Percentiles rank a stretch among this genome's conserved stretches.
These are phyloP conservation scores for Canna indica DNA, from an alignment of 176 grass and related monocot species.

Conservation along the genomic window DNA sequence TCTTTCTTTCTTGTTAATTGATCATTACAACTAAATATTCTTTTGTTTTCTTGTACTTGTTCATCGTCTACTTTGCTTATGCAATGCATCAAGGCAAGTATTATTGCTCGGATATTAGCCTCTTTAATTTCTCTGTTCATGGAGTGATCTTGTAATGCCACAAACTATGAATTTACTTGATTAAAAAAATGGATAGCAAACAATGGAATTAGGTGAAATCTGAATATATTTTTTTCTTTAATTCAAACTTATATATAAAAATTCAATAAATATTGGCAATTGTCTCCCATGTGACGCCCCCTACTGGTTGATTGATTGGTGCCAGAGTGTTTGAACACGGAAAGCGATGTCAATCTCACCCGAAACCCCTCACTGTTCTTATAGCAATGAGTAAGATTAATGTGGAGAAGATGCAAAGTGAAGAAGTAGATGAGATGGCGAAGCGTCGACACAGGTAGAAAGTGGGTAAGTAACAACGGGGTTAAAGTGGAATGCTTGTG, in stretches of 20 bases:
- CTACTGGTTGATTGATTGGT: too few species aligned
- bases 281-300: too few species aligned
- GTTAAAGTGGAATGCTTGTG: background rate
- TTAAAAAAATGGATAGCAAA: too few species aligned
- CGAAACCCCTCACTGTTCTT: background rate
- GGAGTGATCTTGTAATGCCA: too few species aligned
- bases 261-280: too few species aligned
- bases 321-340: too few species aligned
- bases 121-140: background rate
- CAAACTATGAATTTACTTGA: too few species aligned
- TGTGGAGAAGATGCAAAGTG: background rate
- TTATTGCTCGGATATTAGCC: background rate
- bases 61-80: slow-evolving; percentile 4
- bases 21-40: slow-evolving; percentile 18
- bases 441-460: background rate
- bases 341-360: slow-evolving; percentile 1
- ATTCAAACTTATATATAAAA: too few species aligned
- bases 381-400: background rate
- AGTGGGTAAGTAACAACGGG: too few species aligned
- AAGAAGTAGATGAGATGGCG: background rate
- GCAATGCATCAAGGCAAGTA: background rate
- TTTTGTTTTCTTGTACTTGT: slow-evolving; percentile 1
- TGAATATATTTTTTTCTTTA: too few species aligned
- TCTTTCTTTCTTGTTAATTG: slow-evolving; percentile 1
- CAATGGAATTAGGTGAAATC: too few species aligned